Evolutionary conservation across 2,329 filamentous ascomycete species (phyloP).

Genomic region (Cordyceps cateniannulata): DNA sequence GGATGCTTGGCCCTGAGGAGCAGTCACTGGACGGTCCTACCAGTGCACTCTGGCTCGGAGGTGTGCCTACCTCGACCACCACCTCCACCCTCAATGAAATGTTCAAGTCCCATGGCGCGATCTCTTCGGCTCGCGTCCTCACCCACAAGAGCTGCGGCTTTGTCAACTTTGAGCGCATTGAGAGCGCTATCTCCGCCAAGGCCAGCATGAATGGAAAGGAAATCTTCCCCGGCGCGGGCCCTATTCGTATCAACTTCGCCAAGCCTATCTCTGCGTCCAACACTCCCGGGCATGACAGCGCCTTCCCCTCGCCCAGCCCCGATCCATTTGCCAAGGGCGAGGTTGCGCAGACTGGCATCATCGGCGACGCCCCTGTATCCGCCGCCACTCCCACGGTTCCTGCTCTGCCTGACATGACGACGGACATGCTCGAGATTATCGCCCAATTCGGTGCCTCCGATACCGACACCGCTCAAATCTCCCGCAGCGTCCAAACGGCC

Average conservation of each 20-base stretch:
- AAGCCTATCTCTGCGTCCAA: slow-evolving; percentile 88
- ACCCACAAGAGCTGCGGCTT: slow-evolving; percentile 99
- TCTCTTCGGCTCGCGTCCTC: slow-evolving; percentile 84
- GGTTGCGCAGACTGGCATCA: slow-evolving; percentile 26
- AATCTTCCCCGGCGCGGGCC: slow-evolving; percentile 93
- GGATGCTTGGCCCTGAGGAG: slow-evolving; percentile 67
- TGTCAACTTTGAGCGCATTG: slow-evolving; percentile 89
- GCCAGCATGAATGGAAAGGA: slow-evolving; percentile 89
- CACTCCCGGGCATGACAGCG: slow-evolving; percentile 81
- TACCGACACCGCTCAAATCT: slow-evolving; percentile 69
- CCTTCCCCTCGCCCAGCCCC: slow-evolving; percentile 86
- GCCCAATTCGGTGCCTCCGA: slow-evolving; percentile 79
- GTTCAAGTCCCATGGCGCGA: slow-evolving; percentile 87
- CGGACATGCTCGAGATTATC: slow-evolving; percentile 80
- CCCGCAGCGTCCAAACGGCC: slow-evolving; percentile 65
- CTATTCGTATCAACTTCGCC: slow-evolving; percentile 92
- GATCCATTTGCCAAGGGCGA: slow-evolving; percentile 66
- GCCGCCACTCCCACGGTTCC: slow-evolving; percentile 57
- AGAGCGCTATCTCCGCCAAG: slow-evolving; percentile 87
- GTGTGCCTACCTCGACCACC: slow-evolving; percentile 94
- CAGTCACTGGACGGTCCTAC: slow-evolving; percentile 82
- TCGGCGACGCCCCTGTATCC: slow-evolving; percentile 31
- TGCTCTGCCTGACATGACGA: slow-evolving; percentile 68
- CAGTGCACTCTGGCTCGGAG: slow-evolving; percentile 91
- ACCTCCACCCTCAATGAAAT: slow-evolving; percentile 92